These are phyloP conservation scores for Phytophthora colocasiae DNA, from an alignment of 352 stramenopile species.

Conservation along the genomic window DNA sequence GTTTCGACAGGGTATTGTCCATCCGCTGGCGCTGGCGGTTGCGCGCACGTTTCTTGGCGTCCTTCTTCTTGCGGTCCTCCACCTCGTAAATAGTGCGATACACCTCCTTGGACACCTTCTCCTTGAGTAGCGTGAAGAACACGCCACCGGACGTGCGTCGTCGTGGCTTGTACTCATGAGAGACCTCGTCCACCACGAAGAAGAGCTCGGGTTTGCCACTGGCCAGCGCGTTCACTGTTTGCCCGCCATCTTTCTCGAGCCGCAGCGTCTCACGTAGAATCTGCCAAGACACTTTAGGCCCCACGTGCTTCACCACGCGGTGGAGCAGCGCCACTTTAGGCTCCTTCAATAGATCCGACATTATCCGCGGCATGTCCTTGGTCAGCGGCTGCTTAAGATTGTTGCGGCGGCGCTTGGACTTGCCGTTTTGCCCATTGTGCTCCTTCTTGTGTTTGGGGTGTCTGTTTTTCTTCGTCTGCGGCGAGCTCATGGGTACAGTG, in stretches of 20 bases:
- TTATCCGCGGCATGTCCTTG: slow-evolving; percentile 59
- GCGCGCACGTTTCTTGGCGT: slow-evolving; percentile 63
- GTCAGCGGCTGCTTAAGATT: slow-evolving; percentile 57
- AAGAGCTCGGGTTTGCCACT: slow-evolving; percentile 61
- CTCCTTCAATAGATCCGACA: slow-evolving; percentile 67
- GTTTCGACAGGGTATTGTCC: slow-evolving; percentile 64
- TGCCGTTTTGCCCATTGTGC: slow-evolving; percentile 10
- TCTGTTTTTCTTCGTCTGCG: slow-evolving; percentile 11
- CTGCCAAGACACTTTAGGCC: slow-evolving; percentile 64
- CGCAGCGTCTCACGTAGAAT: slow-evolving; percentile 70
- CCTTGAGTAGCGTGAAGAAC: slow-evolving; percentile 73
- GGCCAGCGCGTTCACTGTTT: slow-evolving; percentile 55
- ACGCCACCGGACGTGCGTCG: slow-evolving; percentile 76
- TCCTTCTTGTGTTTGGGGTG: slow-evolving; percentile 9
- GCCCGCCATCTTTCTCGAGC: slow-evolving; percentile 68
- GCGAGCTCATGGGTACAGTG: slow-evolving; percentile 6
- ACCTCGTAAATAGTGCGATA: slow-evolving; percentile 84
- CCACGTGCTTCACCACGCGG: slow-evolving; percentile 73
- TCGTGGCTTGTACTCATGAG: slow-evolving; percentile 51
- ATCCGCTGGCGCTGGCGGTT: slow-evolving; percentile 60
- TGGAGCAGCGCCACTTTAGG: slow-evolving; percentile 77
- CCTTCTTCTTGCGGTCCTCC: slow-evolving; percentile 79
- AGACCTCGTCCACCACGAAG: slow-evolving; percentile 47
- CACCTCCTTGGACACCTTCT: slow-evolving; percentile 65
- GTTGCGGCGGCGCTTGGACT: slow-evolving; percentile 39